Evolutionary conservation across 1,284 basidiomycete species (phyloP).

Genomic region (Sanghuangporus sanghuang): DNA sequence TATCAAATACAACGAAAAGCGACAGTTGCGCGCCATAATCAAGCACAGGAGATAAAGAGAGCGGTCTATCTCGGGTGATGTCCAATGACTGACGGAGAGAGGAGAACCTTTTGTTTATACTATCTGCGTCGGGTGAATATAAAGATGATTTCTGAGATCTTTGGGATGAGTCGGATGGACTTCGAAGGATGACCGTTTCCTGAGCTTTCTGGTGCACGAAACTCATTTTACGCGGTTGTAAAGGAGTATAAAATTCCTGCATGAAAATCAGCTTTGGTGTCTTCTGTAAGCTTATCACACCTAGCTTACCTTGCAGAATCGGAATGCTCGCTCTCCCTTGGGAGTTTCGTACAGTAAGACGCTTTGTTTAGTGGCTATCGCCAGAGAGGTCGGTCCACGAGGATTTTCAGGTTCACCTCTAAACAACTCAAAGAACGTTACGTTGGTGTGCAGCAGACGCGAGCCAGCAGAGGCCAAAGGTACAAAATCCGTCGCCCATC

Average conservation of each 20-base stretch:
- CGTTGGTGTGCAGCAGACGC: conserved; percentile 51
- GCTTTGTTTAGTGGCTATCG: conserved; percentile 66
- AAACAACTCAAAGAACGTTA: conserved; percentile 65
- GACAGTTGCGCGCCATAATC: conserved; percentile 64
- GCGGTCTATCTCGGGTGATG: conserved; percentile 1
- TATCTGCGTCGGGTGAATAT: not conserved
- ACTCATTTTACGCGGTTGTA: conserved; percentile 52
- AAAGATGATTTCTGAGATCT: conserved; percentile 9
- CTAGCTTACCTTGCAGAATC: conserved; percentile 61
- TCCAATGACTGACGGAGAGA: conserved; percentile 11
- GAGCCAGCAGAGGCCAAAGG: conserved; percentile 63
- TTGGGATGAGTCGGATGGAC: conserved; percentile 30
- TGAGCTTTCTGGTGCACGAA: conserved; percentile 67
- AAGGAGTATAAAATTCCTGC: conserved; percentile 77
- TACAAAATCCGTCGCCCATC: conserved; percentile 79
- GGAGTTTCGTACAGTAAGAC: conserved; percentile 76
- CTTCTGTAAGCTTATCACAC: not conserved
- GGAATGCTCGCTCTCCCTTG: conserved; percentile 74
- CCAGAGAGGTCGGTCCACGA: conserved; percentile 59
- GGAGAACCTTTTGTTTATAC: conserved; percentile 11
- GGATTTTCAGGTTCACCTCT: conserved; percentile 43
- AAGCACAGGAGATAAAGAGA: conserved; percentile 22
- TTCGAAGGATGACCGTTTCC: conserved; percentile 39
- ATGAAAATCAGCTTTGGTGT: not conserved
- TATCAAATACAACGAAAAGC: conserved; percentile 76